Conservation (phyloP, 345 rosid species). For the Noccaea caerulescens region DNA sequence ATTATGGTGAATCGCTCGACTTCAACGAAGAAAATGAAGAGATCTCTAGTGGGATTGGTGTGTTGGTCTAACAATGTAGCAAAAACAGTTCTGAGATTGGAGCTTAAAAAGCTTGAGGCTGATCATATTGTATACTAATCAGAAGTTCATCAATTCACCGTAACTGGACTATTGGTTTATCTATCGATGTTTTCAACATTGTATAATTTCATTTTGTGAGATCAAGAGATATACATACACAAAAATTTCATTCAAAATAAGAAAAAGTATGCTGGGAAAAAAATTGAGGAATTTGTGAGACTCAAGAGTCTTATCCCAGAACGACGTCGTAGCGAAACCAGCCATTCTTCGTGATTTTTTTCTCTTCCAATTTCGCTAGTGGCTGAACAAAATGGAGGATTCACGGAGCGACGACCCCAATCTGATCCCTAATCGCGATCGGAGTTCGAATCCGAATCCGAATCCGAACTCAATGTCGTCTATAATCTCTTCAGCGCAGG, state of each 20-base stretch:
- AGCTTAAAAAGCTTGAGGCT: conserved; percentile 8
- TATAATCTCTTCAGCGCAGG: conserved; percentile 54
- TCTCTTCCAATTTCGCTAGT: background rate
- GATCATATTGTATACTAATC: background rate
- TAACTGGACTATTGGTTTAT: too few relatives aligned
- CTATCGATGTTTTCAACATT: background rate
- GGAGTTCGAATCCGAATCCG: conserved; percentile 27
- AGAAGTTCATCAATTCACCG: background rate
- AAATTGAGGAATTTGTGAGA: background rate
- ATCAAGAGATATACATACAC: background rate
- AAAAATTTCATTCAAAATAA: background rate
- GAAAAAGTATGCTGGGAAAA: background rate
- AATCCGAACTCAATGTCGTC: conserved; percentile 43
- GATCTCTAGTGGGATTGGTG: conserved; percentile 32
- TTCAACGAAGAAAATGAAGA: conserved; percentile 52
- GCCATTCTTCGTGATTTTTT: background rate
- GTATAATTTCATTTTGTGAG: background rate
- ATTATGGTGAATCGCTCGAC: conserved; percentile 62
- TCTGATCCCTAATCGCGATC: conserved; percentile 24
- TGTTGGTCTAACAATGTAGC: conserved; percentile 23
- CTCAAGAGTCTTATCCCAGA: background rate
- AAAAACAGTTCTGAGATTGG: background rate
- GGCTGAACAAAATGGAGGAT: conserved; percentile 60
- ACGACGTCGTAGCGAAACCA: conserved; percentile 29
- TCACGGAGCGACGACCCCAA: conserved; percentile 46